Conservation (phyloP, 495 filamentous ascomycete genomes). For the Hypoxylon fuscum region DNA sequence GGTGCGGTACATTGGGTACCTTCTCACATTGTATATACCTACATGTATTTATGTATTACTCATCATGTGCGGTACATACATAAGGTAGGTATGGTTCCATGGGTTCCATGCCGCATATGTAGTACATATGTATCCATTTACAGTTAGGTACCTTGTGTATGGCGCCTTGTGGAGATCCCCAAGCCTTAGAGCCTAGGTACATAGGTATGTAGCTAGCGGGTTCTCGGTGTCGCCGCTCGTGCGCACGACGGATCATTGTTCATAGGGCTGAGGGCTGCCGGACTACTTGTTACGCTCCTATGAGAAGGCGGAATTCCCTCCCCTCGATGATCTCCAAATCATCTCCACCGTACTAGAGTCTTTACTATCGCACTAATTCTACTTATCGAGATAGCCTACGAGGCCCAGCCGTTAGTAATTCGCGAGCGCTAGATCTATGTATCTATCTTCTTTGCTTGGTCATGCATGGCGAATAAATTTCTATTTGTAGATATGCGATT, state of each 20-base stretch:
- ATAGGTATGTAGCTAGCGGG: too few relatives aligned
- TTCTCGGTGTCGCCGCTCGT: slow-evolving; percentile 37
- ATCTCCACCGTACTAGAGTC: slow-evolving; percentile 5
- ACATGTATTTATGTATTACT: neutral
- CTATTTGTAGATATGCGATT: slow-evolving; percentile 32
- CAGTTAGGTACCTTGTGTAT: neutral
- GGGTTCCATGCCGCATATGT: neutral
- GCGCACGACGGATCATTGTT: neutral
- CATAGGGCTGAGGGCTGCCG: slow-evolving; percentile 34
- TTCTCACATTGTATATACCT: neutral
- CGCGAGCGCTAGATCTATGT: slow-evolving; percentile 1
- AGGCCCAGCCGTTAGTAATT: slow-evolving; percentile 10
- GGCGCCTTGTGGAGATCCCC: slow-evolving; percentile 8
- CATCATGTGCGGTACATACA: neutral
- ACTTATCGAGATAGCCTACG: slow-evolving; percentile 36
- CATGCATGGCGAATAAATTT: slow-evolving; percentile 15
- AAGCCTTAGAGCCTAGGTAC: neutral
- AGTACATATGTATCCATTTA: neutral
- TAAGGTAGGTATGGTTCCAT: too few relatives aligned
- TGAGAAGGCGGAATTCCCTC: slow-evolving; percentile 20
- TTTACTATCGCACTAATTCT: slow-evolving; percentile 18
- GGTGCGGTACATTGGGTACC: too few relatives aligned
- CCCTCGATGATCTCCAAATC: neutral
- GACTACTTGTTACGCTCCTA: slow-evolving; percentile 16
- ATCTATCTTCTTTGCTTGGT: slow-evolving; percentile 20